Base-by-base conservation (phyloP, 108 stramenopile species). In the Nitzschia palea region DNA sequence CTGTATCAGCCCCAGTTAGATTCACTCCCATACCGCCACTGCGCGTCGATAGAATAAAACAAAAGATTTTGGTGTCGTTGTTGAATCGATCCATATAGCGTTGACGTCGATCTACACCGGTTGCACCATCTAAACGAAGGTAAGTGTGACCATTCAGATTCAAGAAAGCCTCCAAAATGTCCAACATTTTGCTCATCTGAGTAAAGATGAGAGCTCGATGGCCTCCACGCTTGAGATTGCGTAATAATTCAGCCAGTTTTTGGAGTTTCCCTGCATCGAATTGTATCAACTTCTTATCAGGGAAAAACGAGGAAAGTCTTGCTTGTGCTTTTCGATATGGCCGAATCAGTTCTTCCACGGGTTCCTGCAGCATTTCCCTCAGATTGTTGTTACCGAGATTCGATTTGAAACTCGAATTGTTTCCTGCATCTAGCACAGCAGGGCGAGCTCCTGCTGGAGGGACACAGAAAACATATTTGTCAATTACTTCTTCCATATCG, bases 241-340 rank as follows among this genome's bases (percentile, higher is more conserved):
- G 83, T 3, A 99, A 83, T 1, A 98, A 82, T n/a, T 55, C 69
- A 0, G 96, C 86, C 23, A 99, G 74, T n/a, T 72, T 80, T 74
- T 98, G 97, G n/a, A 98, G 86, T 71, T 99, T 98, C 0, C 97
- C 97, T 15, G 96, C 86, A 77, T 99, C 98, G 65, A 80, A 98
- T 62, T 99, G 97, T 18, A 98, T 78, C 6, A 98, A 74, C 55
- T 92, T 89, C 33, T 95, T 88, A 70, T 98, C 97, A 8, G 98
- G 99, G 62, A 99, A 98, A 52, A 85, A 89, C 27, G 86, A 75
- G 10, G 86, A 79, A 9, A 92, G 76, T 17, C 88, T 71, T 5
- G 79, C 77, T 3, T 73, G 62, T 9, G 76, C 82, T 62, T 74
- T 78, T 29, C 68, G 67, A 40, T 66, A 72, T n/a, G 87, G 77